Evolutionary conservation across 2,329 filamentous ascomycete genomes (phyloP), one percentile per base, ranked within the genome.

Genomic region (Chaetothyriales sp.): DNA sequence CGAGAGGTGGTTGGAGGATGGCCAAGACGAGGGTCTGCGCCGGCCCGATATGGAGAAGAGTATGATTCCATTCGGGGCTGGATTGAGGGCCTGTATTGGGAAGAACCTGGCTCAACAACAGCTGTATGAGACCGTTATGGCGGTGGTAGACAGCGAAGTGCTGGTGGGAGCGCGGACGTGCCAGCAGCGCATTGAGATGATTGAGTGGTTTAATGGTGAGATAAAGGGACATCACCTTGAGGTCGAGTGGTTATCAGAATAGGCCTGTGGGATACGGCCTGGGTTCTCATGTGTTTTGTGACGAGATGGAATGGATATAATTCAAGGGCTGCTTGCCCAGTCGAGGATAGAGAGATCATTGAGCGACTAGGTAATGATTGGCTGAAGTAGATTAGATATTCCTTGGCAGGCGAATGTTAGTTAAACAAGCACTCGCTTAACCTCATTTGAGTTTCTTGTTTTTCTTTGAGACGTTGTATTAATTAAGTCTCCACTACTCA

Each of bases 161-260:
- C 62, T 78, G 18, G 62, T 65, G 3, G 73, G 73, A 1, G 73
- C 72, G 1, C 69, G 53, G 46, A 59, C 64, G 2, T 63, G 70
- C 1, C 60, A 69, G 18, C 64, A 70, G 1, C 63, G 67, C 50
- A 68, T 78, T 9, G 68, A 74, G 61, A 73, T 77, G n/a, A 63
- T 68, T 25, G 73, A 80, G 59, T 78, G 76, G 76, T 78, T 79
- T 56, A 78, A 78, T 10, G 29, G 29, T 10, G 29, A 37, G 29
- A 37, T 37, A 5, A 37, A 37, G 29, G 29, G 29, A 2, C 29
- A 37, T 37, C 29, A 37, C 13, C 29, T 37, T 37, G 29, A 37
- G 29, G 29, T 37, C 8, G 29, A 37, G 29, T 37, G 29, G 29
- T 5, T 37, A 37, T 37, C n/a, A n/a, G n/a, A n/a, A n/a, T n/a